These are phyloP conservation scores for Solanum pennellii DNA, from an alignment of 257 asterid genomes.

Conservation along the genomic window DNA sequence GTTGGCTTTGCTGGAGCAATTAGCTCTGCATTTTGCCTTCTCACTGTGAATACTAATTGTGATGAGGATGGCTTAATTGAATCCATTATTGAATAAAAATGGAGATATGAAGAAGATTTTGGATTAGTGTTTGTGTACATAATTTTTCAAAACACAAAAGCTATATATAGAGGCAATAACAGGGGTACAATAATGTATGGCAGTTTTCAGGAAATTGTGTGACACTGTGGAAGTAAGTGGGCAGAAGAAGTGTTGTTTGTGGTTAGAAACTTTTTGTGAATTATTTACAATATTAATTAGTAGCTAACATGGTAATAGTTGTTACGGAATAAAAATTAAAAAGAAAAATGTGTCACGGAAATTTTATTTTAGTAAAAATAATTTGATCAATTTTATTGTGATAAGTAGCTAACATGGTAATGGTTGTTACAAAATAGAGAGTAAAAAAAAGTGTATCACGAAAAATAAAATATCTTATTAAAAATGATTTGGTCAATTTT, in stretches of 20 bases:
- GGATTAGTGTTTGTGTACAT: background rate
- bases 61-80: background rate
- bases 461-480: no score
- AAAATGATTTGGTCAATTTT: no score
- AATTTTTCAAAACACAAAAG: background rate
- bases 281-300: no score
- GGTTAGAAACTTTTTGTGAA: background rate
- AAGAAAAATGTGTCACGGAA: no score
- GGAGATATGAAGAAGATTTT: background rate
- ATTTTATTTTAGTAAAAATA: no score
- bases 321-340: no score
- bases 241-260: background rate
- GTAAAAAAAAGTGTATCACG: no score
- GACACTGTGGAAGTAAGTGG: no score
- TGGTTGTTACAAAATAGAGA: no score
- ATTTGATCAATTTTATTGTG: no score
- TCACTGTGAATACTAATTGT: background rate
- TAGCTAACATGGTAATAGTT: no score
- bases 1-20: slow-evolving; percentile 12
- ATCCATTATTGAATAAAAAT: background rate
- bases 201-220: background rate
- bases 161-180: background rate
- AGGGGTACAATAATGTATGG: background rate
- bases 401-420: no score
- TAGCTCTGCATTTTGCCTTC: slow-evolving; percentile 6